A percentile compares a stretch with the other conserved stretches of the same genome.
phyloP scores from a whole-genome alignment of 306 rosid genomes.

The Macrotyloma uniflorum region DNA sequence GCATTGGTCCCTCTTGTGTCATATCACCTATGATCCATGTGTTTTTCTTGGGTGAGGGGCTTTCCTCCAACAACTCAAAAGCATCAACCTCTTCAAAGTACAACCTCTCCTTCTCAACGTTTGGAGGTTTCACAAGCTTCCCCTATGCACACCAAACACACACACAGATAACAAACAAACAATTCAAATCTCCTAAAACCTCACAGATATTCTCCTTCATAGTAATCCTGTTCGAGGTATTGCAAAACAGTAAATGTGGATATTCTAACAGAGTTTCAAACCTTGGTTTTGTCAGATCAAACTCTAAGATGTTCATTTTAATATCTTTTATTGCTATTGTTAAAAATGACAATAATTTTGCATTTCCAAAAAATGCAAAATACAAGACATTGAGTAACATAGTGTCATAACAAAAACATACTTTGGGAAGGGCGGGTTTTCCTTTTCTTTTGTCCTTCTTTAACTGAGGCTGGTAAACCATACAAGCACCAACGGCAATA shows the following conservation, averaged over 20 bases:
- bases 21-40: slow-evolving; percentile 60
- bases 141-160: slow-evolving; percentile 49
- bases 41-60: slow-evolving; percentile 89
- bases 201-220: background rate
- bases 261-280: background rate
- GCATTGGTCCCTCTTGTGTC: slow-evolving; percentile 52
- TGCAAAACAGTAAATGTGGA: background rate
- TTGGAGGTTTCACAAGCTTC: slow-evolving; percentile 53
- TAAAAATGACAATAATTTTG: background rate
- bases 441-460: slow-evolving; percentile 70
- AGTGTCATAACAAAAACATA: slow-evolving; percentile 19
- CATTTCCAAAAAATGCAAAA: background rate
- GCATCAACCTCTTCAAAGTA: slow-evolving; percentile 93
- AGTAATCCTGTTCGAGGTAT: background rate
- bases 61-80: slow-evolving; percentile 87
- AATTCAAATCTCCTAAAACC: background rate
- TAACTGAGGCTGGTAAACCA: slow-evolving; percentile 61
- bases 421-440: slow-evolving; percentile 77
- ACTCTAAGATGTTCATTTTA: too few relatives aligned
- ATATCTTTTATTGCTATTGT: too few relatives aligned
- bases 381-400: background rate
- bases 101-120: slow-evolving; percentile 67
- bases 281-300: background rate
- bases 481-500: slow-evolving; percentile 76
- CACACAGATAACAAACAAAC: slow-evolving; percentile 5